A percentile compares a stretch with the other conserved stretches of the same genome.
These are phyloP conservation scores for Boletellus ananas DNA, from an alignment of 768 basidiomycete genomes.

Conservation along the genomic window DNA sequence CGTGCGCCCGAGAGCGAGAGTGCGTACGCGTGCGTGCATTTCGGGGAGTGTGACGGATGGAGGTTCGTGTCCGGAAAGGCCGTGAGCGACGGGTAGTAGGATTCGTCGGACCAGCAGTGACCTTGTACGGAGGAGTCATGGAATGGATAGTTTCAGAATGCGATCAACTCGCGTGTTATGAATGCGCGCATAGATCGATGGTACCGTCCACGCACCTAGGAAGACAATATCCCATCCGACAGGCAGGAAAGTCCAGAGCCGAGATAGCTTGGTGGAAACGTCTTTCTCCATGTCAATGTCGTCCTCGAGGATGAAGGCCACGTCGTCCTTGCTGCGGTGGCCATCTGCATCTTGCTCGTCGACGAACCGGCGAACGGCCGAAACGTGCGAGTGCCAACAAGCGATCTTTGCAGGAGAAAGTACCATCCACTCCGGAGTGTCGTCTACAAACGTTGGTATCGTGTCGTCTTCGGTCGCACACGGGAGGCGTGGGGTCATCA, in stretches of 20 bases:
- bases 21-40: conserved; percentile 73
- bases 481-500: conserved; percentile 26
- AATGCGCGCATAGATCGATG: background rate
- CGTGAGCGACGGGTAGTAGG: conserved; percentile 39
- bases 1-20: conserved; percentile 58
- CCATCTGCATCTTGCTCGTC: conserved; percentile 22
- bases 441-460: conserved; percentile 32
- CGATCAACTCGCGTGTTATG: background rate
- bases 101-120: conserved; percentile 78
- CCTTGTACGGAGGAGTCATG: conserved; percentile 38
- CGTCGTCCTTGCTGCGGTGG: conserved; percentile 24
- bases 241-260: conserved; percentile 53
- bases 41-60: conserved; percentile 57
- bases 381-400: conserved; percentile 70
- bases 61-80: conserved; percentile 29
- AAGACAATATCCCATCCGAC: conserved; percentile 70
- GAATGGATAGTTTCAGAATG: conserved; percentile 1
- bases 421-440: conserved; percentile 43
- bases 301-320: conserved; percentile 66
- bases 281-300: conserved; percentile 77
- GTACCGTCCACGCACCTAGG: conserved; percentile 43
- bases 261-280: conserved; percentile 39
- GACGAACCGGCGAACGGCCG: conserved; percentile 44
- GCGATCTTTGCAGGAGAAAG: conserved; percentile 61
- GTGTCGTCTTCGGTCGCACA: conserved; percentile 43